phyloP scores from a whole-genome alignment of 208 protist species.

The Endotrypanum monterogeii region DNA sequence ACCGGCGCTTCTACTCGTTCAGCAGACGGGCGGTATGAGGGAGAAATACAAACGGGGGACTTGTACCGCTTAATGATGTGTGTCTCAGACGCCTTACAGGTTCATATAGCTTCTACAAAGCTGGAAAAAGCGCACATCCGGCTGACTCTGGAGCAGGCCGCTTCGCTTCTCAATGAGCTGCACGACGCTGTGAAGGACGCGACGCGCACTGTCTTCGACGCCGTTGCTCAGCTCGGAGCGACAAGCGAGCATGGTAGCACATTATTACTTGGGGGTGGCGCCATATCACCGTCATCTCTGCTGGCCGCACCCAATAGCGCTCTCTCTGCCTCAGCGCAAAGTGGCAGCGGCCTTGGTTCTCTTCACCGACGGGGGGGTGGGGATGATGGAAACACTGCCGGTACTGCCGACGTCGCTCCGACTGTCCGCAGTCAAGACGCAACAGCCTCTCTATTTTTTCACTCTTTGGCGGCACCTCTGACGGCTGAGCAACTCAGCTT shows the following conservation, averaged over 20 bases:
- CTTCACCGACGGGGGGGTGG: neutral
- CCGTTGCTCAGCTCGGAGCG: neutral
- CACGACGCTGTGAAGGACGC: conserved; percentile 45
- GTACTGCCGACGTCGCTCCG: neutral
- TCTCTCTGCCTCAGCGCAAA: neutral
- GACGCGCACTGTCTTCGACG: conserved; percentile 49
- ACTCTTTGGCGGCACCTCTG: neutral
- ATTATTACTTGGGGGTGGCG: neutral
- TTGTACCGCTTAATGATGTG: conserved; percentile 41
- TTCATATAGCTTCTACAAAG: conserved; percentile 36
- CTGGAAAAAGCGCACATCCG: conserved; percentile 53
- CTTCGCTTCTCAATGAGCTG: conserved; percentile 40
- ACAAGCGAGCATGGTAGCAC: neutral
- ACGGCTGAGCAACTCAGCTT: conserved; percentile 12
- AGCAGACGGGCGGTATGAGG: neutral
- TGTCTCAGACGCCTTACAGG: conserved; percentile 41
- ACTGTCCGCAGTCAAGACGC: neutral
- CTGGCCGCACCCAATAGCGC: neutral
- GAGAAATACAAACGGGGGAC: conserved; percentile 37
- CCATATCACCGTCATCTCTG: neutral
- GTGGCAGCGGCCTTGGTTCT: conserved; percentile 11
- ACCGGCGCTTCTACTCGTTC: neutral
- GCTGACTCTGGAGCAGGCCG: conserved; percentile 41
- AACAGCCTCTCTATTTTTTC: neutral
- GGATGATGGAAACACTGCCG: neutral